Conservation (phyloP, 2,329 filamentous ascomycete genomes). For the Fonsecaea multimorphosa region DNA sequence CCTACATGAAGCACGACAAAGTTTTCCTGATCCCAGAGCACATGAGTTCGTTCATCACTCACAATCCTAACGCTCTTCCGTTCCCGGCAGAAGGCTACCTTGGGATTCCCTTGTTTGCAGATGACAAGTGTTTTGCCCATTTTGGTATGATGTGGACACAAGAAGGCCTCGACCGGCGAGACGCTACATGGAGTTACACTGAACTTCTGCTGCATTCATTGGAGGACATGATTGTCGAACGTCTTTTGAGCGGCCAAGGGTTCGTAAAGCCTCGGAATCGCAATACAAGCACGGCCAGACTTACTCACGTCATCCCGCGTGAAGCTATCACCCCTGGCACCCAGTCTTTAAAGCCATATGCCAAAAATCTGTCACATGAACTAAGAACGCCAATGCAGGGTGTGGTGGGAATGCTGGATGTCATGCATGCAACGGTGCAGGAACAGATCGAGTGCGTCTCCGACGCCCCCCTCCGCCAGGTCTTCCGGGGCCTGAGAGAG, state of each 20-base stretch:
- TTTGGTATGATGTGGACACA: slow-evolving; percentile 75
- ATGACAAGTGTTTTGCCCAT: slow-evolving; percentile 71
- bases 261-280: slow-evolving; percentile 47
- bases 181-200: slow-evolving; percentile 68
- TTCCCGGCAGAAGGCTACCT: slow-evolving; percentile 70
- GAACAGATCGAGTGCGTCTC: slow-evolving; percentile 65
- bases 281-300: slow-evolving; percentile 34
- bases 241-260: slow-evolving; percentile 61
- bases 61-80: slow-evolving; percentile 67
- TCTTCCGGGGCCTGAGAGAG: slow-evolving; percentile 68
- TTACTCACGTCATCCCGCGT: slow-evolving; percentile 58
- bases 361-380: slow-evolving; percentile 74
- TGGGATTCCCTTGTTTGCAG: slow-evolving; percentile 68
- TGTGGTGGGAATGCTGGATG: slow-evolving; percentile 76
- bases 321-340: slow-evolving; percentile 61
- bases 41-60: slow-evolving; percentile 63
- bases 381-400: slow-evolving; percentile 76
- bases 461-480: slow-evolving; percentile 57
- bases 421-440: slow-evolving; percentile 75
- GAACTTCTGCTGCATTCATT: slow-evolving; percentile 72
- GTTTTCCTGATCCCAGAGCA: slow-evolving; percentile 71
- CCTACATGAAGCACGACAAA: slow-evolving; percentile 74
- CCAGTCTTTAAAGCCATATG: slow-evolving; percentile 73
- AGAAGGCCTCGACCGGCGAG: slow-evolving; percentile 62
- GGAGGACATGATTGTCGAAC: slow-evolving; percentile 68